Evolutionary conservation across 257 asterid species (phyloP).

Genomic region (Solanum sparsipilum): DNA sequence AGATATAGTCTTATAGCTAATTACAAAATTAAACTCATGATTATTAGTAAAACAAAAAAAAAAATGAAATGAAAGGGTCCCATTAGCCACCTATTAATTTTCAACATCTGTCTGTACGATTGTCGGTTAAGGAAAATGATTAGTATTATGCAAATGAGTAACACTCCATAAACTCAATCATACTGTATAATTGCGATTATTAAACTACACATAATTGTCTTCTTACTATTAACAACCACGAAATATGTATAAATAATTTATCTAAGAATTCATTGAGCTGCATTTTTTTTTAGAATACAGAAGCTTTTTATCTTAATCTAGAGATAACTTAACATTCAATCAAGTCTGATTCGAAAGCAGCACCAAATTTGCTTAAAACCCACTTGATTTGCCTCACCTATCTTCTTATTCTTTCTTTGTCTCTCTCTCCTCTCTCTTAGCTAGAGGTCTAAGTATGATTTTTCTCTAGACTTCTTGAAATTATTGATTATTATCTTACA

Average conservation of each 20-base stretch:
- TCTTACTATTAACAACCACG: not conserved
- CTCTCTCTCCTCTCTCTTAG: slow-evolving; percentile 9
- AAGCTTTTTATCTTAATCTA: not conserved
- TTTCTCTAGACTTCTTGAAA: slow-evolving; percentile 21
- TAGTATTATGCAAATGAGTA: not conserved
- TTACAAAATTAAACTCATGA: not conserved
- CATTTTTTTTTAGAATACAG: not conserved
- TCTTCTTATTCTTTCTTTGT: not conserved
- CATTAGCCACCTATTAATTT: not conserved
- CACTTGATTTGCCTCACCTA: slow-evolving; percentile 38
- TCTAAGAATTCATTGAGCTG: not conserved
- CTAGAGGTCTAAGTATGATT: slow-evolving; percentile 48
- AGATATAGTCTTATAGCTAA: not conserved
- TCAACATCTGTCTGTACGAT: not conserved
- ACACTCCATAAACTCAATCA: not conserved
- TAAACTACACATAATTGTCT: not conserved
- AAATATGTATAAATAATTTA: not conserved
- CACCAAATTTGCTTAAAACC: slow-evolving; percentile 48
- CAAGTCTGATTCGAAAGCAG: slow-evolving; percentile 29
- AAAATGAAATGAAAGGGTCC: not conserved
- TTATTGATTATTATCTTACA: not conserved
- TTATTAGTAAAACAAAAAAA: not conserved
- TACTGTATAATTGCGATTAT: not conserved
- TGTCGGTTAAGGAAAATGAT: not conserved
- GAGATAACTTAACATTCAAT: slow-evolving; percentile 29